These are phyloP conservation scores for Puccinia polysora DNA, from an alignment of 1,284 basidiomycete genomes.

Conservation along the genomic window DNA sequence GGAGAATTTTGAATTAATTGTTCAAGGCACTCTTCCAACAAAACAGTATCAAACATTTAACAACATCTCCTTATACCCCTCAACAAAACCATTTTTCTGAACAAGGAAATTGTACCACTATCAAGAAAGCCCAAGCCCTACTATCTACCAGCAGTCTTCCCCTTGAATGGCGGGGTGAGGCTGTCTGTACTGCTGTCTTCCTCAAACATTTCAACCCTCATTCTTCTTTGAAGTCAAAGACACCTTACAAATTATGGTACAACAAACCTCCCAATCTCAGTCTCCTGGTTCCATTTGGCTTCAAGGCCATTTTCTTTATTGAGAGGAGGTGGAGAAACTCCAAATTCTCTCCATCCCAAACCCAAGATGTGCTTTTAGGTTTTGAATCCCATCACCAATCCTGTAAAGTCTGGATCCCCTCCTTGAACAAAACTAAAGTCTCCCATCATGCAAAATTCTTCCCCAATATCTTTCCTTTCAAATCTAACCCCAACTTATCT, in stretches of 20 bases:
- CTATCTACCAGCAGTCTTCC: neutral
- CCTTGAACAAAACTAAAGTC: neutral
- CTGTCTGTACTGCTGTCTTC: neutral
- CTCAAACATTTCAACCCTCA: neutral
- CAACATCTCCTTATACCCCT: neutral
- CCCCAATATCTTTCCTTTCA: neutral
- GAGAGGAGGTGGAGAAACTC: neutral
- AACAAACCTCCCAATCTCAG: neutral
- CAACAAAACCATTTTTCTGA: neutral
- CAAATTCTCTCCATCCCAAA: neutral
- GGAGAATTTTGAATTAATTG: neutral
- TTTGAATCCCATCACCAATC: neutral
- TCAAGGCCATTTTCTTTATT: neutral
- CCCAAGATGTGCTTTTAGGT: neutral
- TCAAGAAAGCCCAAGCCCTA: neutral
- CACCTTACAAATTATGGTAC: neutral
- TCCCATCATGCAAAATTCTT: neutral
- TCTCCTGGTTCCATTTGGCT: neutral
- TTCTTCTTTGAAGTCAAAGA: neutral
- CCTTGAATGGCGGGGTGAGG: neutral
- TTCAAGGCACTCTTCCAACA: neutral
- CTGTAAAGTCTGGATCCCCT: neutral
- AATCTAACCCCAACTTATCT: neutral
- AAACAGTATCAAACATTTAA: neutral
- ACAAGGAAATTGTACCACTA: neutral